Percentiles rank a stretch among this genome's conserved stretches.
Evolutionary conservation across 768 basidiomycete genomes (phyloP).

Genomic region (Suillus sp.): DNA sequence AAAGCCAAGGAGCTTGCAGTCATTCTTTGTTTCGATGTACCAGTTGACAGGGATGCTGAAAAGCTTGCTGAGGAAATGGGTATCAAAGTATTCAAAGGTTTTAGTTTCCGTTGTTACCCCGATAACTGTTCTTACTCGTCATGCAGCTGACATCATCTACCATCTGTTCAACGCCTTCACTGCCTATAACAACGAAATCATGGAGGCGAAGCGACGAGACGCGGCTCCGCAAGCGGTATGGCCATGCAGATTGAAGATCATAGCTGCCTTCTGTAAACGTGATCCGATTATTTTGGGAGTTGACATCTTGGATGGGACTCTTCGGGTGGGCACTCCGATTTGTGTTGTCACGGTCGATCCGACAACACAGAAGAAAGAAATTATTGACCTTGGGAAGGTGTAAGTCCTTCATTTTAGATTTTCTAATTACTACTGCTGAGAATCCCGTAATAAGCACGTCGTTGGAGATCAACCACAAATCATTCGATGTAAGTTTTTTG

Average conservation of each 20-base stretch:
- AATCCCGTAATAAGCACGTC: slow-evolving; percentile 64
- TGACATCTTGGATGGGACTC: slow-evolving; percentile 90
- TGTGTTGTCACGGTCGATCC: slow-evolving; percentile 95
- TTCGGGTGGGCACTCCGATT: slow-evolving; percentile 91
- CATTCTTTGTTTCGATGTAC: slow-evolving; percentile 95
- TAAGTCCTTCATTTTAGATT: slow-evolving; percentile 40
- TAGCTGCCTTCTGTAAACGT: slow-evolving; percentile 94
- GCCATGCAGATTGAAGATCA: slow-evolving; percentile 92
- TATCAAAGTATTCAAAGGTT: slow-evolving; percentile 92
- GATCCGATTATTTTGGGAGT: slow-evolving; percentile 98
- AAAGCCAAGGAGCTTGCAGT: slow-evolving; percentile 94
- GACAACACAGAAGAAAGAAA: slow-evolving; percentile 84
- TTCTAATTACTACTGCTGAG: slow-evolving; percentile 13
- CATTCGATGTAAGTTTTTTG: slow-evolving; percentile 60
- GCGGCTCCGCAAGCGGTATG: slow-evolving; percentile 95
- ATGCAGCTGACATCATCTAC: slow-evolving; percentile 94
- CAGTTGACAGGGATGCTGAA: slow-evolving; percentile 92
- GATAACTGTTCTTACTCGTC: neutral
- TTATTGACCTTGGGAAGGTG: slow-evolving; percentile 94
- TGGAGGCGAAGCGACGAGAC: slow-evolving; percentile 88
- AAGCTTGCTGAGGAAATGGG: slow-evolving; percentile 92
- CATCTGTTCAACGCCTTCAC: slow-evolving; percentile 97
- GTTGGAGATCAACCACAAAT: slow-evolving; percentile 96
- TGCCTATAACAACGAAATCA: slow-evolving; percentile 88
- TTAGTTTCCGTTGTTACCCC: neutral